Percentiles rank a stretch among this genome's conserved stretches.
Evolutionary conservation across 1,284 basidiomycete species (phyloP).

Genomic region (Taiwanofungus camphoratus): DNA sequence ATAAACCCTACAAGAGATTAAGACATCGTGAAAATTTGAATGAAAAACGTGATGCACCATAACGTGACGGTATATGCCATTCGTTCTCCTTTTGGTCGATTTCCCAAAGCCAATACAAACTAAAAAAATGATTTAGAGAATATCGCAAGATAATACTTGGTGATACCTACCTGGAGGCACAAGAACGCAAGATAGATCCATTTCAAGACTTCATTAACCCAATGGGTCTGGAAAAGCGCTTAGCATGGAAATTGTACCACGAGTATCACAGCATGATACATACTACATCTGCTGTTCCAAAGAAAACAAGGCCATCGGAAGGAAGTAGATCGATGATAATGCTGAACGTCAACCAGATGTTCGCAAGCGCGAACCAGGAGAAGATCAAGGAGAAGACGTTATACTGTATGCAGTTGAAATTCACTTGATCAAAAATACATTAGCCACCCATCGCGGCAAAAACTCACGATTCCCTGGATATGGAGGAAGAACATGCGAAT

Average conservation of each 20-base stretch:
- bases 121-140: slow-evolving; percentile 25
- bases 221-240: slow-evolving; percentile 62
- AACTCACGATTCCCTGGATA: slow-evolving; percentile 78
- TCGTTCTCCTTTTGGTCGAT: slow-evolving; percentile 93
- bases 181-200: slow-evolving; percentile 89
- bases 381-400: slow-evolving; percentile 78
- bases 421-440: slow-evolving; percentile 7
- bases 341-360: slow-evolving; percentile 93
- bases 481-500: slow-evolving; percentile 95
- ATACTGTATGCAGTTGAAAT: slow-evolving; percentile 40
- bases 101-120: slow-evolving; percentile 94
- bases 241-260: background rate
- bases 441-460: background rate
- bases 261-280: slow-evolving; percentile 33
- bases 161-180: slow-evolving; percentile 50
- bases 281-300: slow-evolving; percentile 61
- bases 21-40: background rate
- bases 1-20: slow-evolving; percentile 53
- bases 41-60: slow-evolving; percentile 40
- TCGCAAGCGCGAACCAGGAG: slow-evolving; percentile 90
- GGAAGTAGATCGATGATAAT: slow-evolving; percentile 93
- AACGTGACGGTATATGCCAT: slow-evolving; percentile 78
- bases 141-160: too few relatives aligned
- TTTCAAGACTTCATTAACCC: slow-evolving; percentile 80
- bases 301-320: slow-evolving; percentile 55